Conservation (phyloP, 2,329 filamentous ascomycete species). For the Cladophialophora carrionii region DNA sequence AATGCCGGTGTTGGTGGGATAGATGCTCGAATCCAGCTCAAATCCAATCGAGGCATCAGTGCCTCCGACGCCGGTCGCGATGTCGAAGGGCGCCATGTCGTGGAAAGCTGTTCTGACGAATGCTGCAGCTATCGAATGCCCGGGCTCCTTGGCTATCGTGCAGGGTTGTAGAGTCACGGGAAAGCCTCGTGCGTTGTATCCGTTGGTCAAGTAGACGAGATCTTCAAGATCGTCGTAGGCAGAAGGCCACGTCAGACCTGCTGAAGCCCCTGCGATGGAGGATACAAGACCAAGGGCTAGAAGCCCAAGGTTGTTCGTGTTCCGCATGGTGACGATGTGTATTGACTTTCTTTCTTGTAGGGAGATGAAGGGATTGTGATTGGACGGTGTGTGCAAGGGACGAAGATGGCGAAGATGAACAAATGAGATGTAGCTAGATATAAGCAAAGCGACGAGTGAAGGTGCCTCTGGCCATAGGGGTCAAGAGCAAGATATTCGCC, state of each 20-base stretch:
- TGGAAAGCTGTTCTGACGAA: constrained; percentile 45
- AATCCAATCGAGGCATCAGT: constrained; percentile 45
- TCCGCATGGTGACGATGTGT: constrained; percentile 9
- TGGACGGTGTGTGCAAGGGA: background rate
- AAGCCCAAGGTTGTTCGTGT: constrained; percentile 9
- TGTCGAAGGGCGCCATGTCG: constrained; percentile 43
- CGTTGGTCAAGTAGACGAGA: constrained; percentile 63
- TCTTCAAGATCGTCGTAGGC: constrained; percentile 65
- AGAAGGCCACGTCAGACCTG: constrained; percentile 62
- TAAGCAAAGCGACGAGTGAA: background rate
- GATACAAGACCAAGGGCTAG: constrained; percentile 9
- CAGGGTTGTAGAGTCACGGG: constrained; percentile 62
- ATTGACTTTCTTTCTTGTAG: background rate
- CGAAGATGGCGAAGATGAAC: background rate
- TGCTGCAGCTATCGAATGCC: constrained; percentile 37
- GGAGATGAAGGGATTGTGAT: background rate
- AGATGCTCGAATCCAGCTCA: constrained; percentile 37
- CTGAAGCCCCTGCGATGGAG: constrained; percentile 6
- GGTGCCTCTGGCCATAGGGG: background rate
- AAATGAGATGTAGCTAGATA: background rate
- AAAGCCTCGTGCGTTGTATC: constrained; percentile 60
- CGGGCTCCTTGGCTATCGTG: constrained; percentile 38
- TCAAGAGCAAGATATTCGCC: constrained; percentile 1
- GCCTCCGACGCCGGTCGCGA: constrained; percentile 41
- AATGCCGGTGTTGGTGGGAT: constrained; percentile 41